Evolutionary conservation across 495 filamentous ascomycete species (phyloP).

Genomic region (Aspergillus ellipticus): DNA sequence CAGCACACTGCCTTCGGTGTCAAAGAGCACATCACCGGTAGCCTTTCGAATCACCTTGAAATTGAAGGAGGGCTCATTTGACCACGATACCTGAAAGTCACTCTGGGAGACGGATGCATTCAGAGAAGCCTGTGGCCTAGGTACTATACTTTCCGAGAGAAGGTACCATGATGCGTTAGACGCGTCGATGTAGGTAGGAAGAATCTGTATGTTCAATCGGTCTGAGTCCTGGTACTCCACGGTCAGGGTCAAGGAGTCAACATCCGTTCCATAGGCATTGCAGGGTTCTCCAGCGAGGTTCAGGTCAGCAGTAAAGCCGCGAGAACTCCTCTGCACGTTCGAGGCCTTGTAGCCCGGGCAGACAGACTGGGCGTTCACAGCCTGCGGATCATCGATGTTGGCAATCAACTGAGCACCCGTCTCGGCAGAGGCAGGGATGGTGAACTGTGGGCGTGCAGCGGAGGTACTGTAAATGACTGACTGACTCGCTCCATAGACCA

Average conservation of each 20-base stretch:
- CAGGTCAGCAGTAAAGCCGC: conserved; percentile 52
- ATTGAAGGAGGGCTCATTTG: conserved; percentile 57
- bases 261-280: conserved; percentile 61
- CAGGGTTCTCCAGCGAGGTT: conserved; percentile 53
- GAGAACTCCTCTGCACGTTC: conserved; percentile 39
- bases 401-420: conserved; percentile 58
- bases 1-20: conserved; percentile 51
- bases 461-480: conserved; percentile 9
- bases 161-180: conserved; percentile 67
- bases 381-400: conserved; percentile 66
- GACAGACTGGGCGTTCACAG: conserved; percentile 64
- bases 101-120: conserved; percentile 31
- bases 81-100: conserved; percentile 56
- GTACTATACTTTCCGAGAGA: conserved; percentile 60
- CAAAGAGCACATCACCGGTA: conserved; percentile 55
- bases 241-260: conserved; percentile 51
- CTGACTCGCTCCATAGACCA: conserved; percentile 25
- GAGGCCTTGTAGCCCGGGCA: conserved; percentile 62
- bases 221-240: conserved; percentile 56
- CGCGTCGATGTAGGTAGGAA: conserved; percentile 57
- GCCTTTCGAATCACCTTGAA: conserved; percentile 55
- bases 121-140: conserved; percentile 49
- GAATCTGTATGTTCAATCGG: conserved; percentile 51
- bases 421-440: conserved; percentile 55
- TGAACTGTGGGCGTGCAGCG: conserved; percentile 40